Conservation (phyloP, 2,329 filamentous ascomycete genomes). For the Cladosporium halotolerans region DNA sequence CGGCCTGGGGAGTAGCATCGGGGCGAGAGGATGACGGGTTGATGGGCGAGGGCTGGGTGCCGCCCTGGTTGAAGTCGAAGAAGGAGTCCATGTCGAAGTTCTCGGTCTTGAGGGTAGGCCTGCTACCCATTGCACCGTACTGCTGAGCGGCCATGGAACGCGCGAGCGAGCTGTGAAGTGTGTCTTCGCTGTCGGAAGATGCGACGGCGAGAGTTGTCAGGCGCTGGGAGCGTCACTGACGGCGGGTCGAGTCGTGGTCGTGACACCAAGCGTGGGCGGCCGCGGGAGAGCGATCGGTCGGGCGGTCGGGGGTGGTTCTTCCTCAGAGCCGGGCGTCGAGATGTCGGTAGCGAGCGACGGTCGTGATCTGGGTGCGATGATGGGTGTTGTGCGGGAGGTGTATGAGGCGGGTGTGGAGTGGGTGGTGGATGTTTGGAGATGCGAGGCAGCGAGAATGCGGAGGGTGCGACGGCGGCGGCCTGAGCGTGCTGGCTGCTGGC, state of each 20-base stretch:
- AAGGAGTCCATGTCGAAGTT: conserved; percentile 35
- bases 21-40: conserved; percentile 24
- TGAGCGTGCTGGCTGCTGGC: background rate
- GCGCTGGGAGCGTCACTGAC: no score
- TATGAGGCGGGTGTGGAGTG: background rate
- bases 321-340: no score
- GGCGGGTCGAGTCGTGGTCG: no score
- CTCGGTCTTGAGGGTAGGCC: conserved; percentile 29
- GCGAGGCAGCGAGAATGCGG: conserved; percentile 9
- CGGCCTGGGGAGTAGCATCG: conserved; percentile 15
- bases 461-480: background rate
- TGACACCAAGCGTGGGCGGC: no score
- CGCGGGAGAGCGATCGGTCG: no score
- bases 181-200: no score
- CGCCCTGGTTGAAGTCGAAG: conserved; percentile 35
- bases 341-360: background rate
- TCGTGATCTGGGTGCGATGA: background rate
- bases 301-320: no score
- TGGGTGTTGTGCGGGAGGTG: conserved; percentile 1
- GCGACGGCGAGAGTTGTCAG: no score
- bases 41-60: conserved; percentile 24
- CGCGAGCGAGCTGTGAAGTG: no score
- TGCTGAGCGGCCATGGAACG: conserved; percentile 4
- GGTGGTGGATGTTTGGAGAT: background rate
- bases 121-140: conserved; percentile 8